These are phyloP conservation scores for Rhodosporidiobolus sp. DNA, from an alignment of 768 basidiomycete species.

Conservation along the genomic window DNA sequence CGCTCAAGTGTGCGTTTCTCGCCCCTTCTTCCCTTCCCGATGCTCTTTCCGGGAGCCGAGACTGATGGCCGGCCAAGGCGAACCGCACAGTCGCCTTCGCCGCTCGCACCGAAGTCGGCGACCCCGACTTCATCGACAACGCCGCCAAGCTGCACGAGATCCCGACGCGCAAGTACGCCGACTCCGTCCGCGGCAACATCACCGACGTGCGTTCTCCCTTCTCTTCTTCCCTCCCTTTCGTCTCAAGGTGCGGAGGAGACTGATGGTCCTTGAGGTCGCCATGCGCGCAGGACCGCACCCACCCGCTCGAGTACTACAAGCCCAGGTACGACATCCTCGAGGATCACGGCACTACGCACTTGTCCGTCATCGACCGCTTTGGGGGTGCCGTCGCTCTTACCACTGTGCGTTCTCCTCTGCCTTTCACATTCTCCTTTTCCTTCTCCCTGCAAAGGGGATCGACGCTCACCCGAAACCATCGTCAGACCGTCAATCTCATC, in stretches of 20 bases:
- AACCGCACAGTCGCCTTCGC: constrained; percentile 60
- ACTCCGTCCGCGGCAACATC: constrained; percentile 62
- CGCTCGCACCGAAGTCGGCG: constrained; percentile 74
- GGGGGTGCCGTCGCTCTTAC: constrained; percentile 83
- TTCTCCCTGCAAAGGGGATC: no score
- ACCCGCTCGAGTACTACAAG: constrained; percentile 75
- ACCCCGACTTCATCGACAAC: constrained; percentile 59
- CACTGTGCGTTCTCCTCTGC: constrained; percentile 48
- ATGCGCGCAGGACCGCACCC: constrained; percentile 66
- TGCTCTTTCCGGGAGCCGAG: rapidly evolving
- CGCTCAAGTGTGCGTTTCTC: constrained; percentile 65
- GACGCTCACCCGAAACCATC: no score
- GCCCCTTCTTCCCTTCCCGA: no score
- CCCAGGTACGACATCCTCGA: constrained; percentile 70
- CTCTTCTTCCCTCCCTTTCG: neutral
- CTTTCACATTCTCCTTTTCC: no score
- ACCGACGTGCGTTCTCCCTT: constrained; percentile 66
- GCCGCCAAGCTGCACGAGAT: constrained; percentile 31
- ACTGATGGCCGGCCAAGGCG: neutral
- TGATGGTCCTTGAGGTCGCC: constrained; percentile 7
- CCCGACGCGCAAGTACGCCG: constrained; percentile 55
- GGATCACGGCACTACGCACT: constrained; percentile 93
- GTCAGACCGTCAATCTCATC: constrained; percentile 71
- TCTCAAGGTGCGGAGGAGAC: neutral
- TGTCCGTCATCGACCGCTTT: constrained; percentile 73